A percentile compares a stretch with the other conserved stretches of the same genome.
Evolutionary conservation across 208 protist genomes (phyloP).

Genomic region (Endotrypanum monterogeii): DNA sequence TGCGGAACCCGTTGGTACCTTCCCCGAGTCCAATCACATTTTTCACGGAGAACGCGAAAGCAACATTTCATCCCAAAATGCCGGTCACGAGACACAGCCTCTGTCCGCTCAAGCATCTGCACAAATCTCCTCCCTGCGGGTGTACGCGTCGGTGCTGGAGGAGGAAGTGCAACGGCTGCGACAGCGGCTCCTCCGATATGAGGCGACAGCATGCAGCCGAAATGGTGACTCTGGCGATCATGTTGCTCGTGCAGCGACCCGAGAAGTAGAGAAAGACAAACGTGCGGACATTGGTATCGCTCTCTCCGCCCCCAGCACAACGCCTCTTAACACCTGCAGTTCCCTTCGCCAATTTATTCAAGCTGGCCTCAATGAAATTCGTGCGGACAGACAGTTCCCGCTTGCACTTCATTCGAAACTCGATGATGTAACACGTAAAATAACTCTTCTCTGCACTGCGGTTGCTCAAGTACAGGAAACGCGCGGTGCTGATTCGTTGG

Average conservation of each 20-base stretch:
- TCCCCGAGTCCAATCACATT: not conserved
- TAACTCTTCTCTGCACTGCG: not conserved
- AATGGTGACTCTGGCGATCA: not conserved
- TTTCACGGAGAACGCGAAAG: not conserved
- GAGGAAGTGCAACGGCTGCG: constrained; percentile 8
- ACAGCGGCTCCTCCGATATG: constrained; percentile 2
- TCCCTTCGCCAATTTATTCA: not conserved
- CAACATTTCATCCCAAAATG: not conserved
- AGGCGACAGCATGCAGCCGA: not conserved
- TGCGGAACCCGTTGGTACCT: not conserved
- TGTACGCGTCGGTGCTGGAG: constrained; percentile 11
- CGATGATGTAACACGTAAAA: not conserved
- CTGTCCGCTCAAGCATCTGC: not conserved
- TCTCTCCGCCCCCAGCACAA: not conserved
- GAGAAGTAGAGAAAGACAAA: not conserved
- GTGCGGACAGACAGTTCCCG: constrained; percentile 3
- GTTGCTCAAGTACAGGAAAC: not conserved
- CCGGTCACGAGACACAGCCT: not conserved
- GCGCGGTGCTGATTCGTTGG: not conserved
- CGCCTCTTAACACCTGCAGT: not conserved
- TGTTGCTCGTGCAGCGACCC: not conserved
- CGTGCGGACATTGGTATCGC: not conserved
- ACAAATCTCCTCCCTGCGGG: not conserved
- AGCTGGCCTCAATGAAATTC: constrained; percentile 2
- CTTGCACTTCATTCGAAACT: constrained; percentile 6